Conservation (phyloP, 495 filamentous ascomycete genomes). For the Xylaria nigripes region DNA sequence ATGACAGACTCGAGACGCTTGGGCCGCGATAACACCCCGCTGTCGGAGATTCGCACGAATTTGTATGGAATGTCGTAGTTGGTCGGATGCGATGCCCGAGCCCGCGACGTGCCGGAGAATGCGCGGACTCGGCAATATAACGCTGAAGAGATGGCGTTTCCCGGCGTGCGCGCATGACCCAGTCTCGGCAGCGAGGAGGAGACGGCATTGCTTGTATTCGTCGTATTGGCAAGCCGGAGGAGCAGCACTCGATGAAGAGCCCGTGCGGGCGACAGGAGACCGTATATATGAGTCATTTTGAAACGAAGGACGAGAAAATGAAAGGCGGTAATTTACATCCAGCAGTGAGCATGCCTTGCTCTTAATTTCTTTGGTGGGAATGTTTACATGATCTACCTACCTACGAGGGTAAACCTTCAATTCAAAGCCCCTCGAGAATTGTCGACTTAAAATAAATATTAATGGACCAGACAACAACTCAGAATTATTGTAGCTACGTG, state of each 20-base stretch:
- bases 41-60: slow-evolving; percentile 48
- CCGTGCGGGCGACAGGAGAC: slow-evolving; percentile 21
- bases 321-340: background rate
- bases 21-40: slow-evolving; percentile 39
- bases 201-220: background rate
- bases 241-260: slow-evolving; percentile 20
- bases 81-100: slow-evolving; percentile 14
- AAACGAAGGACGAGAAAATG: background rate
- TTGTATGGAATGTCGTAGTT: slow-evolving; percentile 49
- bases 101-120: slow-evolving; percentile 10
- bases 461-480: too few species aligned
- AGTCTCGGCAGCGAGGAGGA: background rate
- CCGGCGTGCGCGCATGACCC: background rate
- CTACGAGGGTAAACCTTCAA: too few species aligned
- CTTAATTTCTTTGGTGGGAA: background rate
- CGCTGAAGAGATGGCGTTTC: background rate
- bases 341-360: background rate
- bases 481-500: too few species aligned
- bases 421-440: too few species aligned
- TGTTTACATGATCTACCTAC: too few species aligned
- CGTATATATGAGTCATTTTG: slow-evolving; percentile 16
- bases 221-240: slow-evolving; percentile 12
- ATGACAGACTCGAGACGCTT: slow-evolving; percentile 38
- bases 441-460: too few species aligned
- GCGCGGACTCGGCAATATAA: slow-evolving; percentile 9